Conservation (phyloP, 2,329 filamentous ascomycete genomes). For the Metarhizium anisopliae region DNA sequence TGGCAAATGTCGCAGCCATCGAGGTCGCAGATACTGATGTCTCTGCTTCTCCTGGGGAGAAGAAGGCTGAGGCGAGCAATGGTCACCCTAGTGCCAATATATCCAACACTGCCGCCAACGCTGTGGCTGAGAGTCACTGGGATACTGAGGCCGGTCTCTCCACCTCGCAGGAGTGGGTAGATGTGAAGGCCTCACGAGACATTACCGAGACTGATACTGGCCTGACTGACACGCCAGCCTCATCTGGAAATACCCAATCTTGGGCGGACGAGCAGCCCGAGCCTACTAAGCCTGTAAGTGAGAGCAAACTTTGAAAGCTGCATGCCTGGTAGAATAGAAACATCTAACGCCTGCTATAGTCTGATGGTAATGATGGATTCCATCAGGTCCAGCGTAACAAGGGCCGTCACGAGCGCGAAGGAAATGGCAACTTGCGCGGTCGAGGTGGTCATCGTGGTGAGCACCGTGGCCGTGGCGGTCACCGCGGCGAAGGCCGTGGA, state of each 20-base stretch:
- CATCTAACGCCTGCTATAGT: conserved; percentile 8
- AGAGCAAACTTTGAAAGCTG: neutral
- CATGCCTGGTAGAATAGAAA: neutral
- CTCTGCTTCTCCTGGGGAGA: conserved; percentile 32
- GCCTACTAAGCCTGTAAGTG: conserved; percentile 32
- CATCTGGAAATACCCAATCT: conserved; percentile 48
- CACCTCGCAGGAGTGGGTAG: conserved; percentile 61
- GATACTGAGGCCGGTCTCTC: conserved; percentile 39
- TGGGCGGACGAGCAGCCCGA: conserved; percentile 78
- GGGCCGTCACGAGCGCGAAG: conserved; percentile 44
- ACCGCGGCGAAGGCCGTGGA: conserved; percentile 37
- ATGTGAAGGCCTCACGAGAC: conserved; percentile 59
- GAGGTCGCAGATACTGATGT: conserved; percentile 49
- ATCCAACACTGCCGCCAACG: conserved; percentile 44
- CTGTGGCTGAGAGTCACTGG: conserved; percentile 59
- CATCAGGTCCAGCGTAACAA: conserved; percentile 59
- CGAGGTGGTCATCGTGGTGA: conserved; percentile 34
- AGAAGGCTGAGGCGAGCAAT: conserved; percentile 26
- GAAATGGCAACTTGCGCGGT: conserved; percentile 29
- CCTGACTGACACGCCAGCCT: conserved; percentile 50
- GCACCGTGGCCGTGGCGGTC: conserved; percentile 42
- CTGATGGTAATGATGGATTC: conserved; percentile 56
- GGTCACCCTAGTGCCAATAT: conserved; percentile 42
- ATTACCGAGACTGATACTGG: conserved; percentile 65
- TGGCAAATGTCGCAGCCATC: conserved; percentile 57